Percentiles rank a stretch among this genome's conserved stretches.
Evolutionary conservation across 2,329 filamentous ascomycete species (phyloP).

Genomic region (Alternaria ventricosa): DNA sequence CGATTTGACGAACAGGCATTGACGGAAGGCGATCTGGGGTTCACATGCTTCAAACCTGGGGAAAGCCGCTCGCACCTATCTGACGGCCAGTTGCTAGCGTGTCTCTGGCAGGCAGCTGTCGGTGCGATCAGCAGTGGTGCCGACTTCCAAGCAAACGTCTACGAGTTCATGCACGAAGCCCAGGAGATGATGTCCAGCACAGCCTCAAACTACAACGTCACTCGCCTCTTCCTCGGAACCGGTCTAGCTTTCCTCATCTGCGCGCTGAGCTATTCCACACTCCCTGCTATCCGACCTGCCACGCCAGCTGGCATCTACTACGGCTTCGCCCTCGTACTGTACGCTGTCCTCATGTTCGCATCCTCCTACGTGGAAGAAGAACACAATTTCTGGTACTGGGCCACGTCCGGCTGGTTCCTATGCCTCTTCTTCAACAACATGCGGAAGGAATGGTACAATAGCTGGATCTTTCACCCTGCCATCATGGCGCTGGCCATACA

Average conservation of each 20-base stretch:
- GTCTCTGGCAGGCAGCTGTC: slow-evolving; percentile 65
- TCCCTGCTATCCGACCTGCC: slow-evolving; percentile 53
- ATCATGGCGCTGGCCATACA: slow-evolving; percentile 65
- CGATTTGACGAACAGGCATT: slow-evolving; percentile 51
- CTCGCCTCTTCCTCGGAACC: slow-evolving; percentile 61
- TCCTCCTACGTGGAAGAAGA: slow-evolving; percentile 98
- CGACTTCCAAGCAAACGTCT: slow-evolving; percentile 47
- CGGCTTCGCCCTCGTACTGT: slow-evolving; percentile 53
- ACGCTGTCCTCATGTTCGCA: slow-evolving; percentile 93
- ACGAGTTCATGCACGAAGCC: slow-evolving; percentile 70
- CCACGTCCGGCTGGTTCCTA: slow-evolving; percentile 71
- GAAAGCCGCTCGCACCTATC: slow-evolving; percentile 14
- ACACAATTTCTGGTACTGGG: slow-evolving; percentile 99
- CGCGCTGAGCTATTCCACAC: slow-evolving; percentile 40
- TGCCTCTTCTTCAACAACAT: slow-evolving; percentile 54
- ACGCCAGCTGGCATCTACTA: slow-evolving; percentile 57
- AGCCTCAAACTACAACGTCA: slow-evolving; percentile 88
- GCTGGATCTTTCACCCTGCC: slow-evolving; percentile 40
- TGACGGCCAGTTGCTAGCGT: slow-evolving; percentile 61
- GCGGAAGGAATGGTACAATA: slow-evolving; percentile 36
- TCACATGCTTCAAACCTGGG: slow-evolving; percentile 16
- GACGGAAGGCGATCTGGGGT: slow-evolving; percentile 10
- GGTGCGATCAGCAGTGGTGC: slow-evolving; percentile 12
- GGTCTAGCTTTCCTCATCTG: slow-evolving; percentile 54
- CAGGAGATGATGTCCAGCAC: slow-evolving; percentile 85